Evolutionary conservation across 2,329 filamentous ascomycete genomes (phyloP).

Genomic region (Didymella segeticola): DNA sequence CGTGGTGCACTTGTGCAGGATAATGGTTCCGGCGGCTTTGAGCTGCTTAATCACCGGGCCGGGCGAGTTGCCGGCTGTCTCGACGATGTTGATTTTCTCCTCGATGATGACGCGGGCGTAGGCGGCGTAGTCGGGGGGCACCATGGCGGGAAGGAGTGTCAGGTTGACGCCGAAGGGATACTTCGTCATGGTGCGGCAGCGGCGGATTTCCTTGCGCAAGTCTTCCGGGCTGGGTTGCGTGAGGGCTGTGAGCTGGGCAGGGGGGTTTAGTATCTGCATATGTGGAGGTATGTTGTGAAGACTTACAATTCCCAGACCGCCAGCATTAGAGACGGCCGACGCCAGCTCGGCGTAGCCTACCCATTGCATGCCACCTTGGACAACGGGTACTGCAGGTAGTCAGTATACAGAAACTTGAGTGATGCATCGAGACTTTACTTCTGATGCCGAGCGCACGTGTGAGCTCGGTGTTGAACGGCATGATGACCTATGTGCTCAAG

Average conservation of each 20-base stretch:
- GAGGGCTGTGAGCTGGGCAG: slow-evolving; percentile 77
- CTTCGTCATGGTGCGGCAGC: slow-evolving; percentile 79
- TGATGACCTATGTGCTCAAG: slow-evolving; percentile 34
- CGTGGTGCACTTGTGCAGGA: slow-evolving; percentile 97
- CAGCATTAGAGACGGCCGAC: slow-evolving; percentile 70
- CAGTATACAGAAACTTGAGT: slow-evolving; percentile 44
- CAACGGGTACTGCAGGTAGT: slow-evolving; percentile 70
- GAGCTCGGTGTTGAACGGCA: slow-evolving; percentile 71
- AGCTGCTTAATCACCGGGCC: slow-evolving; percentile 89
- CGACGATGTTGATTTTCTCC: slow-evolving; percentile 88
- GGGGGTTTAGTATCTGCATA: slow-evolving; percentile 19
- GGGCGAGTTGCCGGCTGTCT: slow-evolving; percentile 89
- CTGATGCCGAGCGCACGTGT: slow-evolving; percentile 67
- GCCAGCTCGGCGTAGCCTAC: slow-evolving; percentile 82
- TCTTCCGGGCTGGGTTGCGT: slow-evolving; percentile 93
- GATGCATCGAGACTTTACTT: slow-evolving; percentile 35
- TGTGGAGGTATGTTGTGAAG: background rate
- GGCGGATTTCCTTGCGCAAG: slow-evolving; percentile 90
- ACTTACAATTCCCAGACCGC: slow-evolving; percentile 73
- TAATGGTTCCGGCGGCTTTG: slow-evolving; percentile 77
- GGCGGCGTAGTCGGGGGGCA: slow-evolving; percentile 88
- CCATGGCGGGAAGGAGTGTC: slow-evolving; percentile 87
- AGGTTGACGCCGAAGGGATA: slow-evolving; percentile 93
- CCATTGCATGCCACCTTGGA: slow-evolving; percentile 89
- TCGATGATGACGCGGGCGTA: slow-evolving; percentile 94